Evolutionary conservation across 257 asterid genomes (phyloP).

Genomic region (Rubia yunnanensis): DNA sequence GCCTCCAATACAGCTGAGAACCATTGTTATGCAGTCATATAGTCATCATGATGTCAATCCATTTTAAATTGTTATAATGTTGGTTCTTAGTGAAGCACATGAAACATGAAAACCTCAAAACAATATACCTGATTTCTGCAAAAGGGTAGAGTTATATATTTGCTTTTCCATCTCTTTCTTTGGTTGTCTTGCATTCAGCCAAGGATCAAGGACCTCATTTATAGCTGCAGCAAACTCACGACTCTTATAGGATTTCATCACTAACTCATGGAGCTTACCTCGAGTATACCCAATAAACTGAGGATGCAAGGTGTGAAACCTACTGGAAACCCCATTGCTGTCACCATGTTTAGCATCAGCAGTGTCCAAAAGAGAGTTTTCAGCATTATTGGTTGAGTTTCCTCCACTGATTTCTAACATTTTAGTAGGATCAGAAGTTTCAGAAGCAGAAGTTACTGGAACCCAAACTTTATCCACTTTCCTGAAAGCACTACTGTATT

Average conservation of each 20-base stretch:
- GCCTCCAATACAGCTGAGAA: too few species aligned
- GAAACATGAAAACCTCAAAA: conserved; percentile 1
- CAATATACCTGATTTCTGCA: conserved; percentile 48
- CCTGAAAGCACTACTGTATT: conserved; percentile 69
- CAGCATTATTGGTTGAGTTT: conserved; percentile 16
- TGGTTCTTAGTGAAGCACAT: neutral
- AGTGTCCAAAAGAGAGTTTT: conserved; percentile 29
- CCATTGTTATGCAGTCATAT: too few species aligned
- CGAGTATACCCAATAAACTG: conserved; percentile 90
- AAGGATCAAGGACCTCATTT: conserved; percentile 95
- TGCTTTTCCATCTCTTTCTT: conserved; percentile 74
- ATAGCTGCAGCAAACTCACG: conserved; percentile 98
- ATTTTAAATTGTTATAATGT: too few species aligned
- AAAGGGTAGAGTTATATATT: conserved; percentile 17
- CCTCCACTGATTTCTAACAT: conserved; percentile 25
- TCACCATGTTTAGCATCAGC: conserved; percentile 20
- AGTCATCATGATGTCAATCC: too few species aligned
- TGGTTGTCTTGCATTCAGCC: conserved; percentile 87
- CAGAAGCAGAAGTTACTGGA: conserved; percentile 46
- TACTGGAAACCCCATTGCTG: conserved; percentile 24
- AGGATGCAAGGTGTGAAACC: conserved; percentile 74
- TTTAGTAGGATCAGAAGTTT: conserved; percentile 27
- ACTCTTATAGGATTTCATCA: conserved; percentile 95
- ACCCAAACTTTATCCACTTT: conserved; percentile 88
- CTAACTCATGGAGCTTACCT: conserved; percentile 94